Conservation (phyloP, 2,329 filamentous ascomycete genomes). For the Hypomyces perniciosus region DNA sequence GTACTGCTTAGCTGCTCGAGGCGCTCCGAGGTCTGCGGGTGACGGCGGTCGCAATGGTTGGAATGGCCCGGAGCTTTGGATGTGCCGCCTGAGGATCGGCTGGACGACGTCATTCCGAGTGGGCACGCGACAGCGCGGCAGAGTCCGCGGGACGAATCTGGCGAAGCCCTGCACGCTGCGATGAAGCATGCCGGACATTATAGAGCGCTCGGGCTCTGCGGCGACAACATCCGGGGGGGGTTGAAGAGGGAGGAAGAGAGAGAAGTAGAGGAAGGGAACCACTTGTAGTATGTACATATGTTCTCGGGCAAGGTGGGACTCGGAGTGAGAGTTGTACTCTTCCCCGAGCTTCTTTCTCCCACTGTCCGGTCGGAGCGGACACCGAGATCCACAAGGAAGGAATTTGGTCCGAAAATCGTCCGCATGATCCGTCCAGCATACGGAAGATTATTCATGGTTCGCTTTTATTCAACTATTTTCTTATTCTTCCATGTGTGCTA, state of each 20-base stretch:
- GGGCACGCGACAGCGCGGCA: slow-evolving; percentile 14
- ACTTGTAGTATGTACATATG: no score
- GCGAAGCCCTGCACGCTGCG: slow-evolving; percentile 22
- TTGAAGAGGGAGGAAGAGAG: not conserved
- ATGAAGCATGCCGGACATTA: slow-evolving; percentile 24
- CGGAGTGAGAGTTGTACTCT: not conserved
- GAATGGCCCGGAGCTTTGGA: slow-evolving; percentile 41
- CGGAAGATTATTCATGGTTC: no score
- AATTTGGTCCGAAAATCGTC: no score
- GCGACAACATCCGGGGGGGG: slow-evolving; percentile 12
- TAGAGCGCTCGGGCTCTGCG: slow-evolving; percentile 5
- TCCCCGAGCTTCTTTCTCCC: no score
- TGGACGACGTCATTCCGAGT: slow-evolving; percentile 12
- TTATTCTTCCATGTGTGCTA: no score
- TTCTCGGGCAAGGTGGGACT: not conserved
- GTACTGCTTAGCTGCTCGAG: slow-evolving; percentile 65
- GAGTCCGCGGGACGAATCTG: slow-evolving; percentile 13
- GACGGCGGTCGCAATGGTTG: slow-evolving; percentile 68
- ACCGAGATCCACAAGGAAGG: no score
- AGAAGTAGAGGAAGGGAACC: not conserved
- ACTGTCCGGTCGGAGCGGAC: no score
- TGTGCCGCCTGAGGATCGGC: slow-evolving; percentile 15
- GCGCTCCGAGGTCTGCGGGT: slow-evolving; percentile 69
- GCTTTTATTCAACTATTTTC: no score
- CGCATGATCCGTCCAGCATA: no score